These are phyloP conservation scores for Psophocarpus tetragonolobus DNA, from an alignment of 306 rosid genomes.

Conservation along the genomic window DNA sequence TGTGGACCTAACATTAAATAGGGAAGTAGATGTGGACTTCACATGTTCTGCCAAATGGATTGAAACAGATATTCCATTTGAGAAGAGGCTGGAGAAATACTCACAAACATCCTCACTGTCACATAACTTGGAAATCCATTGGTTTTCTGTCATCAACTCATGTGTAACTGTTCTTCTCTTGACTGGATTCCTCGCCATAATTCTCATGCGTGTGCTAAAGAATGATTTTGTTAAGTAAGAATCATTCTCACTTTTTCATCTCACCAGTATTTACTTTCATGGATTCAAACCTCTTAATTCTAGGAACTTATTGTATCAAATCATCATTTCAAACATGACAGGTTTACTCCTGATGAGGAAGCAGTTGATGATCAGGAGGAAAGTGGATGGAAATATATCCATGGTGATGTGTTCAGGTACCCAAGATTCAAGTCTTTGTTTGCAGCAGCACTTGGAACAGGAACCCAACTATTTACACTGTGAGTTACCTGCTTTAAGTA, in stretches of 20 bases:
- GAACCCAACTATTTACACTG: constrained; percentile 54
- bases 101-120: constrained; percentile 44
- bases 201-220: constrained; percentile 52
- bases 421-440: constrained; percentile 49
- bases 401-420: constrained; percentile 54
- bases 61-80: constrained; percentile 48
- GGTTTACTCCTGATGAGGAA: constrained; percentile 50
- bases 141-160: constrained; percentile 56
- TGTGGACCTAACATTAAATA: constrained; percentile 45
- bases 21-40: constrained; percentile 47
- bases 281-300: background rate
- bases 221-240: constrained; percentile 58
- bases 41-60: constrained; percentile 57
- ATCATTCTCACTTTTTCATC: background rate
- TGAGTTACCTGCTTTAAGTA: constrained; percentile 37
- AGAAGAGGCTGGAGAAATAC: constrained; percentile 58
- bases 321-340: constrained; percentile 20
- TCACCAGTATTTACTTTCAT: background rate
- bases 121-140: constrained; percentile 50
- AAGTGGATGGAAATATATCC: constrained; percentile 54
- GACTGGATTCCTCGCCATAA: constrained; percentile 55
- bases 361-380: constrained; percentile 46
- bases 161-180: constrained; percentile 51
- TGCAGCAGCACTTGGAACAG: constrained; percentile 53
- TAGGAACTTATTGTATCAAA: background rate